Evolutionary conservation across 2,329 filamentous ascomycete genomes (phyloP).

Genomic region (Cucurbitaria berberidis): DNA sequence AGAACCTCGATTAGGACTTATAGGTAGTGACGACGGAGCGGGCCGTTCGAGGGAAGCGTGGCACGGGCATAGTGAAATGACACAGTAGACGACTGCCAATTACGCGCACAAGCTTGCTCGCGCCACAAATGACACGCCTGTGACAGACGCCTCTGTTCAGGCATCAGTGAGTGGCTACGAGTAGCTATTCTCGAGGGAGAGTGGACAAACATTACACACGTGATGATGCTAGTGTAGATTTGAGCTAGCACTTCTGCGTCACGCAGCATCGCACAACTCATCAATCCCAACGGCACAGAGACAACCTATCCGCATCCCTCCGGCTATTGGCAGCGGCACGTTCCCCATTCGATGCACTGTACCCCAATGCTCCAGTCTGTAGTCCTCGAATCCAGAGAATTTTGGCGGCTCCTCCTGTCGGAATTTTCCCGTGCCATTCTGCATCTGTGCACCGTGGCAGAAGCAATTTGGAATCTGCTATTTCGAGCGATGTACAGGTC

Average conservation of each 20-base stretch:
- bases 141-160: not conserved
- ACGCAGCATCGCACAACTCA: conserved; percentile 8
- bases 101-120: conserved; percentile 1
- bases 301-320: not conserved
- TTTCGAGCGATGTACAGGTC: not conserved
- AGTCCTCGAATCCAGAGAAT: not conserved
- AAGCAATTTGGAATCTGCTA: not conserved
- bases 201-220: conserved; percentile 5
- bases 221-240: conserved; percentile 1
- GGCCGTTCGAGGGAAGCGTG: conserved; percentile 9
- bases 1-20: not conserved
- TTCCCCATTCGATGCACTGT: not conserved
- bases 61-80: conserved; percentile 3
- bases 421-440: conserved; percentile 10
- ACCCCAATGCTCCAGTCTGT: not conserved
- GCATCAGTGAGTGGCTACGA: not conserved
- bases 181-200: not conserved
- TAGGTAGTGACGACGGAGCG: not conserved
- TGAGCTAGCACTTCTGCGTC: not conserved
- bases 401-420: conserved; percentile 9
- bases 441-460: conserved; percentile 10
- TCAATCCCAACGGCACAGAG: not conserved
- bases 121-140: conserved; percentile 1
- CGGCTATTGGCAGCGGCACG: not conserved
- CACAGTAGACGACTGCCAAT: conserved; percentile 11